Conservation (phyloP, 768 basidiomycete species). For the Cytidiella melzeri region DNA sequence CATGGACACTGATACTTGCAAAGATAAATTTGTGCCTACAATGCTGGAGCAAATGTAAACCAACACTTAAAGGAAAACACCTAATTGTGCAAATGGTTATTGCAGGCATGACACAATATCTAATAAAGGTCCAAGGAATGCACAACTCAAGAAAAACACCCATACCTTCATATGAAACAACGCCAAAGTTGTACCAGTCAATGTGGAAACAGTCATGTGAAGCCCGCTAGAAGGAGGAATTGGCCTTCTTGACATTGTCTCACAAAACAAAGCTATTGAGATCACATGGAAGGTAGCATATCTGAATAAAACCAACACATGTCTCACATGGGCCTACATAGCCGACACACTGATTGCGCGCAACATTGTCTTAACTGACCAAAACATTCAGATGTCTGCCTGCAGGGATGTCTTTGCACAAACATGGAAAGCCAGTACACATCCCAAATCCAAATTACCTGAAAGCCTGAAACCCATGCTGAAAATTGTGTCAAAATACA, state of each 20-base stretch:
- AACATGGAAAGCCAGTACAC: background rate
- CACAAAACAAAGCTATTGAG: conserved; percentile 4
- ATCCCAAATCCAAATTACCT: background rate
- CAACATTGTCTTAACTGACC: background rate
- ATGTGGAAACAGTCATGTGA: background rate
- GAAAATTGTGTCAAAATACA: background rate
- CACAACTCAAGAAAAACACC: conserved; percentile 6
- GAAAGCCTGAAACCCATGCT: background rate
- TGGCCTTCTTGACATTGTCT: background rate
- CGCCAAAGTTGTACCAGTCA: background rate
- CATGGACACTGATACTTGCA: conserved; percentile 6
- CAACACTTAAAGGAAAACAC: conserved; percentile 11
- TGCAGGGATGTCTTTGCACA: conserved; percentile 1
- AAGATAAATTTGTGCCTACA: background rate
- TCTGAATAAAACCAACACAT: background rate
- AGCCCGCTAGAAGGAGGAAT: conserved; percentile 3
- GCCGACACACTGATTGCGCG: background rate
- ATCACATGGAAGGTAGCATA: conserved; percentile 2
- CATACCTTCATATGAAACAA: conserved; percentile 5
- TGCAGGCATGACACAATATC: conserved; percentile 22
- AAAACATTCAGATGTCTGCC: background rate
- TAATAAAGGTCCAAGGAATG: conserved; percentile 24
- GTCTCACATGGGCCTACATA: background rate
- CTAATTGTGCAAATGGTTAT: conserved; percentile 19
- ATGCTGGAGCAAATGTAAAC: conserved; percentile 2